Base-by-base conservation (phyloP, 345 rosid species). In the Zanthoxylum bungeanum region DNA sequence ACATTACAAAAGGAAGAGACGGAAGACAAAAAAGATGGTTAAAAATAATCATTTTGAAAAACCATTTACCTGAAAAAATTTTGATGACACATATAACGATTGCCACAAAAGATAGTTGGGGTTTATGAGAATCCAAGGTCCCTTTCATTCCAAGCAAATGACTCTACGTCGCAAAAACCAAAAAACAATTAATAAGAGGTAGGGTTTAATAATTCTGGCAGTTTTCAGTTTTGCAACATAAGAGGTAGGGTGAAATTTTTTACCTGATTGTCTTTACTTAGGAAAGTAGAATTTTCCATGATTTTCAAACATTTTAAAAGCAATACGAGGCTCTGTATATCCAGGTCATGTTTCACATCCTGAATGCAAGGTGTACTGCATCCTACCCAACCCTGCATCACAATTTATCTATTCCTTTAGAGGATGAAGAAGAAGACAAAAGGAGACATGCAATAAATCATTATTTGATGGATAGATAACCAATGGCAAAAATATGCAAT, bases 241-340 rank as follows among this genome's bases (percentile, higher is more conserved):
- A n/a, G n/a, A n/a, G n/a, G n/a, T n/a, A n/a, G n/a, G n/a, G n/a
- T n/a, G 34, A 40, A 11, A 40, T n/a, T 10, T 16, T 34, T 39
- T 56, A 93, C 98, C 97, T 94, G 98, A 76, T 94, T 94, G 61
- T 89, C 93, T 69, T 85, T 83, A 79, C 97, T 94, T 8, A 90
- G 85, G 80, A 92, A 86, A 40, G 97, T 91, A 51, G 98, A 95
- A 85, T 94, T 94, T 81, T 94, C 98, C 98, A 94, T 90, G 75
- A 92, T 92, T 83, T 86, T 94, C 80, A 92, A 75, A 83, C 93
- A 90, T 88, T 89, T 92, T 36, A 87, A 74, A 56, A 94, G 93
- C 68, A 89, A 70, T 61, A 80, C 79, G 56, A 85, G 78, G 80
- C 83, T 86, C 59, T 83, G 80, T 79, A 80, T 72, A 75, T 77